These are phyloP conservation scores for Chlorella variabilis DNA, from an alignment of 163 green algal genomes.

Conservation along the genomic window DNA sequence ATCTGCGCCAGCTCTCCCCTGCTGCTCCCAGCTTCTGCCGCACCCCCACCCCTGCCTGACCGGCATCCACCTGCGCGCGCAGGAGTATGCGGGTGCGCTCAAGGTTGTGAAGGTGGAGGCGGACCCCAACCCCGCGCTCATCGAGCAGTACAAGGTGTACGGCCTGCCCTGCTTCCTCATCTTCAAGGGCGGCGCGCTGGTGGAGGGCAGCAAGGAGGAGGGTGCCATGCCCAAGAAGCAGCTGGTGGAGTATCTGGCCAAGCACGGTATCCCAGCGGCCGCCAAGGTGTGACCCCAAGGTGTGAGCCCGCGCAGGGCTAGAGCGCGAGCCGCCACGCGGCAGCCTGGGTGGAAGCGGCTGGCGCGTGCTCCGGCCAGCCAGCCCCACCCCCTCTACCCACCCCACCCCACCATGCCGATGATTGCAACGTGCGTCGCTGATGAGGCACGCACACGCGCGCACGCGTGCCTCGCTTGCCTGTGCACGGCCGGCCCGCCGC, in stretches of 20 bases:
- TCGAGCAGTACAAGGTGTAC: slow-evolving; percentile 96
- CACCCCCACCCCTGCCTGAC: not conserved
- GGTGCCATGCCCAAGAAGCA: slow-evolving; percentile 86
- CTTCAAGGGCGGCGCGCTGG: slow-evolving; percentile 84
- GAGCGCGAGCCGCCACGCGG: too few species aligned
- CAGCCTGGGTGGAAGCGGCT: too few species aligned
- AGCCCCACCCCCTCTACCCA: too few species aligned
- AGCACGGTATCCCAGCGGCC: not conserved
- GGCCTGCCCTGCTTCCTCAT: slow-evolving; percentile 94
- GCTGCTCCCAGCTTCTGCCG: too few species aligned
- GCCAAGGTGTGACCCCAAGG: slow-evolving; percentile 12
- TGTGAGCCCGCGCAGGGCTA: too few species aligned
- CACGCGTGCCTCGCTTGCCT: too few species aligned
- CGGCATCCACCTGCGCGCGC: slow-evolving; percentile 8
- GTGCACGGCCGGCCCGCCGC: too few species aligned
- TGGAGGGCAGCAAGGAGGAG: slow-evolving; percentile 85
- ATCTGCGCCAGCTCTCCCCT: not conserved
- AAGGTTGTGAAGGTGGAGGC: slow-evolving; percentile 97
- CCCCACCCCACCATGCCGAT: too few species aligned
- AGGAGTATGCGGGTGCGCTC: slow-evolving; percentile 80
- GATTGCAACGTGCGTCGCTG: too few species aligned
- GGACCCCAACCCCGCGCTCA: slow-evolving; percentile 82
- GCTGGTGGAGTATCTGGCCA: slow-evolving; percentile 78
- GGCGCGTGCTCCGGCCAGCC: too few species aligned
- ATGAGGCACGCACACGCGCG: too few species aligned